Evolutionary conservation across 1,284 basidiomycete genomes (phyloP), one percentile per base, ranked within the genome.

Genomic region (Pisolithus thermaeus): DNA sequence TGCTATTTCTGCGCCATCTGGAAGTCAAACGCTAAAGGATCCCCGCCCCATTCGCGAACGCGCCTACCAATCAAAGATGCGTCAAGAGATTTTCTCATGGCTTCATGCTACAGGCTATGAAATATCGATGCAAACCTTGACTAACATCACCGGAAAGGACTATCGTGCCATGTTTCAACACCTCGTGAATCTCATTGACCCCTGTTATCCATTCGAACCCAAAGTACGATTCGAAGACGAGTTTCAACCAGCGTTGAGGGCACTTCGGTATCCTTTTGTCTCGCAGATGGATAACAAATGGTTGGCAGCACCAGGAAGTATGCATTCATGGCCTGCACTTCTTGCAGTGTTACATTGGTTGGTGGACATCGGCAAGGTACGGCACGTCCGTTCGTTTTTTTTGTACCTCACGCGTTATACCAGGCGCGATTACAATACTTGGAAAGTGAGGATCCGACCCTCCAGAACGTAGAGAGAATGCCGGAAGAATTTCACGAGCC

Each of bases 341-440:
- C 71, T 94, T 16, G 92, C 87, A 20, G 87, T 90, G 63, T 64
- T 96, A 44, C 87, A 92, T 66, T 96, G 92, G 93, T 71, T 96
- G 14, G 86, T 87, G 1, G 87, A 92, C 58, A 68, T 91, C 56
- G 84, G 84, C 61, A 85, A 83, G 72, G 91, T 90, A 53, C 42
- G 75, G 64, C 25, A n/a, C 50, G 49, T 25, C 47, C 48, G 36
- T 20, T 20, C 20, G 20, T 48, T 47, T 41, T 22, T 18, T 27
- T 36, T 8, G 14, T 3, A n/a, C 18, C 12, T 18, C 36, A 35
- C 36, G 22, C 48, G 32, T 53, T 70, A 69, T 63, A 62, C 14
- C 35, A 66, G 65, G 61, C 61, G 20, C 74, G 78, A 48, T 69
- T 75, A 37, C 70, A 78, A 51, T 87, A 87, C 58, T 59, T 83